Percentiles rank a stretch among this genome's conserved stretches.
These are phyloP conservation scores for Juncus inflexus DNA, from an alignment of 176 grass and related monocot species.

Conservation along the genomic window DNA sequence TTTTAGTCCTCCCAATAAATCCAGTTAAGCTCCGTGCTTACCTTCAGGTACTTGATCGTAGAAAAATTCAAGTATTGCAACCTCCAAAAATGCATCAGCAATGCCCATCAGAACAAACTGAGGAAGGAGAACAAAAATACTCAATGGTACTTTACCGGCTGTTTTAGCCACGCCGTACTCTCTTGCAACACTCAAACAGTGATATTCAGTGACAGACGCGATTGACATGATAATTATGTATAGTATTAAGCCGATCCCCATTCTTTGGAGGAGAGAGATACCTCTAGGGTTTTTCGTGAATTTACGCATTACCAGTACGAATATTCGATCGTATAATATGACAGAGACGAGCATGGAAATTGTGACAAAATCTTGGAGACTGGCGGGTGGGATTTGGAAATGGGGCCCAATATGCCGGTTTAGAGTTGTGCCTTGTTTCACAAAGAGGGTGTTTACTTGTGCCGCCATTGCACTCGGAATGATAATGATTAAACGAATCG, in stretches of 20 bases:
- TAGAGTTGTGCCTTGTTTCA: constrained; percentile 89
- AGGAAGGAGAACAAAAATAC: constrained; percentile 71
- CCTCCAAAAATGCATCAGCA: constrained; percentile 78
- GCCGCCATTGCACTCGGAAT: constrained; percentile 65
- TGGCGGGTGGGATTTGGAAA: constrained; percentile 77
- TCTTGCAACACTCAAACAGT: constrained; percentile 42
- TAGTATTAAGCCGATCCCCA: constrained; percentile 62
- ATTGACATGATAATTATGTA: constrained; percentile 80
- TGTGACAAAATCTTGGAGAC: constrained; percentile 71
- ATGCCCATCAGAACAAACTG: constrained; percentile 88
- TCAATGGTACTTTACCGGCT: constrained; percentile 51
- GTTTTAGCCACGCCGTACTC: constrained; percentile 49
- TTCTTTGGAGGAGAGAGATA: constrained; percentile 76
- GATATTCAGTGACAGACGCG: constrained; percentile 57
- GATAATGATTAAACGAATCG: constrained; percentile 57
- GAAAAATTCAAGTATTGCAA: constrained; percentile 93
- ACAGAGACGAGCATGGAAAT: constrained; percentile 71
- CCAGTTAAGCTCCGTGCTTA: no score
- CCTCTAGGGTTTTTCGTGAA: constrained; percentile 66
- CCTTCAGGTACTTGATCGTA: constrained; percentile 90
- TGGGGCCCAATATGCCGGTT: constrained; percentile 44
- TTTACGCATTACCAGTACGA: constrained; percentile 56
- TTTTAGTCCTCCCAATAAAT: no score
- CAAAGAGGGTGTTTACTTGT: constrained; percentile 83
- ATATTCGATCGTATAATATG: constrained; percentile 66